Evolutionary conservation across 495 filamentous ascomycete genomes (phyloP), one percentile per base, ranked within the genome.

Genomic region (Lindgomyces ingoldianus): DNA sequence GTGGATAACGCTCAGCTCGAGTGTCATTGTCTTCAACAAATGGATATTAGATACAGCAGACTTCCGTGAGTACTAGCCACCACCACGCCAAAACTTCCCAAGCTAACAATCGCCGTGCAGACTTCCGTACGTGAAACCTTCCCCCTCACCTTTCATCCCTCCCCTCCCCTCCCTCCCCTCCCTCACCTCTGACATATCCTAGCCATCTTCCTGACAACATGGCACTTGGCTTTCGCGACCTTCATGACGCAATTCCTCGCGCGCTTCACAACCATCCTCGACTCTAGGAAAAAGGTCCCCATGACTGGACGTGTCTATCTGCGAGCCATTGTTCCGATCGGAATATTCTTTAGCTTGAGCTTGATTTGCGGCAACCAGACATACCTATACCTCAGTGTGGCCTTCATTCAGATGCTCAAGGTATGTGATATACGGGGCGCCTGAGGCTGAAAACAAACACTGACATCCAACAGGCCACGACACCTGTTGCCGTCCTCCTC

Each of bases 381-480:
- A 58, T 97, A 96, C 73, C 80, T 97, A 52, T 95, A 94, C 77
- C 84, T 97, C 64, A 90, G 88, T 71, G 92, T 96, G 64, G 85
- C 92, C 46, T 97, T 97, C 77, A 97, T 97, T 75, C 92, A 97
- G 81, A 97, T 97, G 92, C 84, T 97, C 71, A 96, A 96, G 90
- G 87, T 88, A 60, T 54, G 81, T 49, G 24, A 18, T 14, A 42
- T 33, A 16, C 24, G 42, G 19, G 19, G 1, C 49, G 29, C 18
- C n/a, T 57, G n/a, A 30, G 27, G 24, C 26, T 54, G 50, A 53
- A 33, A 39, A n/a, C 27, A 26, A 47, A 27, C 50, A 59, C 27
- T 63, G 36, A 55, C 67, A 56, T 4, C 22, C 22, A 10, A 22
- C 45, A 93, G 89, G 92, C 92, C 67, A 94, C 91, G 30, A 96